Evolutionary conservation across 441 rosid genomes (phyloP).

Genomic region (Eruca vesicaria): DNA sequence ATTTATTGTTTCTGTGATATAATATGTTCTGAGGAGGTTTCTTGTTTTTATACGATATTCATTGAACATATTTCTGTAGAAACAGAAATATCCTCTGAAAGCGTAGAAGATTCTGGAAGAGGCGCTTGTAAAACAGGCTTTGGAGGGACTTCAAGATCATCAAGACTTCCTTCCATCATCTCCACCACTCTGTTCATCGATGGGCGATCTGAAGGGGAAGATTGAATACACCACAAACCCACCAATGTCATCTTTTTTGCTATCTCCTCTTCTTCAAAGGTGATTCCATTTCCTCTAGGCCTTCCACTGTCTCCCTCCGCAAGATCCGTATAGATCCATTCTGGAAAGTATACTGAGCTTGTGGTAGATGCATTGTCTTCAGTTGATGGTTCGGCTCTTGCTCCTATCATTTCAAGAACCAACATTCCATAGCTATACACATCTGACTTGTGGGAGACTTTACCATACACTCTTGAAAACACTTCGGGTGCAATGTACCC

Average conservation of each 20-base stretch:
- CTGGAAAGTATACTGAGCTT: slow-evolving; percentile 31
- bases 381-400: not conserved
- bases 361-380: not conserved
- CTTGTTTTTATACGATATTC: not conserved
- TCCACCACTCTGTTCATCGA: slow-evolving; percentile 40
- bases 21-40: not conserved
- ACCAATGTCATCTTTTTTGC: slow-evolving; percentile 41
- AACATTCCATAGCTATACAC: slow-evolving; percentile 39
- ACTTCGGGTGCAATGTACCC: slow-evolving; percentile 42
- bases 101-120: not conserved
- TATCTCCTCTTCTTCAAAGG: slow-evolving; percentile 31
- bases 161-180: slow-evolving; percentile 31
- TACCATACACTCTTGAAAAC: slow-evolving; percentile 31
- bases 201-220: slow-evolving; percentile 36
- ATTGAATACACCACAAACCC: slow-evolving; percentile 46
- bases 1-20: not conserved
- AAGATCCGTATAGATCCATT: slow-evolving; percentile 29
- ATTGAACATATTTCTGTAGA: not conserved
- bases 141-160: slow-evolving; percentile 38
- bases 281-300: slow-evolving; percentile 3
- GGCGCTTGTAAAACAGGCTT: slow-evolving; percentile 24
- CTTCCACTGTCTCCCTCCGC: slow-evolving; percentile 4
- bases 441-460: slow-evolving; percentile 38
- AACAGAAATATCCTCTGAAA: not conserved
- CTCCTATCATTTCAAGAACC: slow-evolving; percentile 39